phyloP scores from a whole-genome alignment of 2,329 filamentous ascomycete species.

The Fusarium liriodendri region DNA sequence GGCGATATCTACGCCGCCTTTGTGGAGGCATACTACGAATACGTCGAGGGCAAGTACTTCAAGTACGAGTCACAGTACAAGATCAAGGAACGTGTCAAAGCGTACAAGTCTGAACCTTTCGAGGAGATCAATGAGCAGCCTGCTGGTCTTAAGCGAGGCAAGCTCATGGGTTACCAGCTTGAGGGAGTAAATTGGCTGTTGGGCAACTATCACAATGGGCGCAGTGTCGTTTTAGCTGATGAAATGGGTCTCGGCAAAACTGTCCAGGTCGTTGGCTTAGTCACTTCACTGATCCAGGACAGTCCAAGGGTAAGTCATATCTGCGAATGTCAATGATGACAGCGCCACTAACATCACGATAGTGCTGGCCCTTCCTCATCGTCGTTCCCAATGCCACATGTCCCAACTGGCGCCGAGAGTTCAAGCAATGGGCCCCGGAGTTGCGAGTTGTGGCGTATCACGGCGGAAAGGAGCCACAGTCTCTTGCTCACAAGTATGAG shows the following conservation, averaged over 20 bases:
- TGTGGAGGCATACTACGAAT: slow-evolving; percentile 85
- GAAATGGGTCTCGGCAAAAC: slow-evolving; percentile 99
- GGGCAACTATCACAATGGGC: slow-evolving; percentile 84
- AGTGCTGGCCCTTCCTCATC: slow-evolving; percentile 90
- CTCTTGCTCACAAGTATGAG: slow-evolving; percentile 84
- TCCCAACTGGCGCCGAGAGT: slow-evolving; percentile 96
- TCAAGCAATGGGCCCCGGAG: slow-evolving; percentile 91
- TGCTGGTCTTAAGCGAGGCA: slow-evolving; percentile 76
- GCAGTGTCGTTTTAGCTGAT: slow-evolving; percentile 92
- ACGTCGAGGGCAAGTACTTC: slow-evolving; percentile 82
- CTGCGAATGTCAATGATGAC: not conserved
- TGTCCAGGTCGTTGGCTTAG: slow-evolving; percentile 87
- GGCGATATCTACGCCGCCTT: slow-evolving; percentile 82
- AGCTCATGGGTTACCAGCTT: slow-evolving; percentile 93
- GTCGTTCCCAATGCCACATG: slow-evolving; percentile 96
- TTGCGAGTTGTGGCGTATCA: slow-evolving; percentile 94
- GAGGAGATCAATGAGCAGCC: slow-evolving; percentile 79
- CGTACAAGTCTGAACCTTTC: slow-evolving; percentile 76
- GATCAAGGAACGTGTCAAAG: slow-evolving; percentile 75
- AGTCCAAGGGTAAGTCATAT: slow-evolving; percentile 58
- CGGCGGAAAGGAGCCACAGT: slow-evolving; percentile 78
- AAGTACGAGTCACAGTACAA: slow-evolving; percentile 62
- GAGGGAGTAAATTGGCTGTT: slow-evolving; percentile 96
- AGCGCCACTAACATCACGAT: slow-evolving; percentile 24
- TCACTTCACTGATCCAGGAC: slow-evolving; percentile 78